These are phyloP conservation scores for Penicillium canariense DNA, from an alignment of 495 filamentous ascomycete species.

Conservation along the genomic window DNA sequence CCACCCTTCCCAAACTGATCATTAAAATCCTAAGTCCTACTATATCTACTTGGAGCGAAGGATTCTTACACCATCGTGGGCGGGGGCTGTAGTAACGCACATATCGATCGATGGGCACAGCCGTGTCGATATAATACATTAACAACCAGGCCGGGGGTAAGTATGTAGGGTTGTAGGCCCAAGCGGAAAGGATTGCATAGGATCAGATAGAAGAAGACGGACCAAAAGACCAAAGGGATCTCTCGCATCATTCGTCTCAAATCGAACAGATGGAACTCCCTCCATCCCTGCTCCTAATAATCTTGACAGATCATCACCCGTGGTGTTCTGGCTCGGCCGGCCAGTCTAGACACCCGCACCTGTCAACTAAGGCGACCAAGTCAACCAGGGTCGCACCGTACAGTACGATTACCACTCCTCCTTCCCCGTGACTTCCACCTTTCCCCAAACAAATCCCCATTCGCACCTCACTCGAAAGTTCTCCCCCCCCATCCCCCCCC, in stretches of 20 bases:
- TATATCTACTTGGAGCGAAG: too few relatives aligned
- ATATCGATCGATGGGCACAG: neutral
- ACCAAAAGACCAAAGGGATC: too few relatives aligned
- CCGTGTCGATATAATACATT: slow-evolving; percentile 1
- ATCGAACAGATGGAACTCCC: too few relatives aligned
- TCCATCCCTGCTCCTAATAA: too few relatives aligned
- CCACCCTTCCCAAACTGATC: neutral
- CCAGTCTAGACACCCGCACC: slow-evolving; percentile 1
- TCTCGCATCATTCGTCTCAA: too few relatives aligned
- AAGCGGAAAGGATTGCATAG: neutral
- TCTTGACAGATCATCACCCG: too few relatives aligned
- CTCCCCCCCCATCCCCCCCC: slow-evolving; percentile 7
- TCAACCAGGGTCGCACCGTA: slow-evolving; percentile 20
- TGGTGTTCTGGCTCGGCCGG: neutral
- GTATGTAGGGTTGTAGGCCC: slow-evolving; percentile 2
- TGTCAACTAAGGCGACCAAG: neutral
- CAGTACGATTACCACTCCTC: slow-evolving; percentile 14
- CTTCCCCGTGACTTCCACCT: slow-evolving; percentile 20
- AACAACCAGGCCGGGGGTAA: neutral
- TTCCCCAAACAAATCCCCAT: slow-evolving; percentile 18
- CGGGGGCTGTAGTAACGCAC: neutral
- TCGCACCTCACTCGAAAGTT: neutral
- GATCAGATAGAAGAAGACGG: neutral
- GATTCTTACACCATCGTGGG: neutral
- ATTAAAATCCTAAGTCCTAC: neutral